Evolutionary conservation across 169 alveolate species (phyloP).

Genomic region (Plasmodium sp.): DNA sequence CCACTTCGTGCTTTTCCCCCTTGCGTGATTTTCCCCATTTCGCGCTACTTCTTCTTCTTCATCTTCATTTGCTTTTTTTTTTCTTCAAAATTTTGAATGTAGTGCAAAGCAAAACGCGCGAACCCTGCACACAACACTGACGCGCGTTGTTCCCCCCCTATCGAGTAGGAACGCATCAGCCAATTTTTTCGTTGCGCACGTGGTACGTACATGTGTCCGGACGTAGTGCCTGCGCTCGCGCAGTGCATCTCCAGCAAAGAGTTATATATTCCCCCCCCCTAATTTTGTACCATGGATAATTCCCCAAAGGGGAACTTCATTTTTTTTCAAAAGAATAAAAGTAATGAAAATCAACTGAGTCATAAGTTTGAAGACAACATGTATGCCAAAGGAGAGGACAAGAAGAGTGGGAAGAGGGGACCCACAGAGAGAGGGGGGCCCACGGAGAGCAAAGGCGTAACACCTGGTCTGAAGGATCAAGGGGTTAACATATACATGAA

Average conservation of each 20-base stretch:
- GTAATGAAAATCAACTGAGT: conserved; percentile 34
- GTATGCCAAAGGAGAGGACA: conserved; percentile 16
- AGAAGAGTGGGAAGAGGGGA: neutral
- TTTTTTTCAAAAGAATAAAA: conserved; percentile 40
- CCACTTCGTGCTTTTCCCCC: neutral
- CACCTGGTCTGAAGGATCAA: neutral
- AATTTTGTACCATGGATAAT: conserved; percentile 24
- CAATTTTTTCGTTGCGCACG: neutral
- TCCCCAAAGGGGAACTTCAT: neutral
- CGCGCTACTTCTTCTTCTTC: neutral
- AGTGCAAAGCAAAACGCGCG: neutral
- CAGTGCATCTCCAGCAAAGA: neutral
- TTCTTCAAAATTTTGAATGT: neutral
- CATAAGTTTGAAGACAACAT: conserved; percentile 25
- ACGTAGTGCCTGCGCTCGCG: neutral
- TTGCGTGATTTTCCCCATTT: neutral
- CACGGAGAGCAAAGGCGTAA: neutral
- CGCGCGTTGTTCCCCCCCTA: neutral
- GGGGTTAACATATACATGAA: neutral
- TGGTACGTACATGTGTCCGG: neutral
- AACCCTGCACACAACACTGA: neutral
- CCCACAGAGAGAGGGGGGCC: neutral
- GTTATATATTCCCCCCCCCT: neutral
- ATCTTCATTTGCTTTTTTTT: neutral
- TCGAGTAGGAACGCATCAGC: neutral